phyloP scores from a whole-genome alignment of 305 asterid genomes.

The Galium porrigens region DNA sequence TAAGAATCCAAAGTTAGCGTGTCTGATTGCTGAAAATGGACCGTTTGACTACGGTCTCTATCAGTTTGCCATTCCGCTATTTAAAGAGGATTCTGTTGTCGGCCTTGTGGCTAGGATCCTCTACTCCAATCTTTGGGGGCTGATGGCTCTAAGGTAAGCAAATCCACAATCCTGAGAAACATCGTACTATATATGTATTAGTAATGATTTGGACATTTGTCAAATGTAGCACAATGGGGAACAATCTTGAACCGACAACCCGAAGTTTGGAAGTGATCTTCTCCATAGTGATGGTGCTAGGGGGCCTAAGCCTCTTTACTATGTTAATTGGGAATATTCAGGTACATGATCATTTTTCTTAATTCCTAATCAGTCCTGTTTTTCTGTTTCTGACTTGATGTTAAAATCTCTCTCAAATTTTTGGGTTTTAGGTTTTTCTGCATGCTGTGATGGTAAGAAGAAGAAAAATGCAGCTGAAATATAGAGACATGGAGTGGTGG shows the following conservation, averaged over 20 bases:
- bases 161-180: neutral
- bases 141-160: slow-evolving; percentile 25
- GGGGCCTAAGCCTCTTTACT: slow-evolving; percentile 19
- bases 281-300: slow-evolving; percentile 17
- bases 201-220: neutral
- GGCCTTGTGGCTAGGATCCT: slow-evolving; percentile 11
- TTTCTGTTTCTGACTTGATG: neutral
- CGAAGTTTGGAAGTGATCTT: slow-evolving; percentile 19
- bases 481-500: slow-evolving; percentile 25
- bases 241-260: slow-evolving; percentile 17
- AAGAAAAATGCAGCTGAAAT: slow-evolving; percentile 21
- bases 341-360: slow-evolving; percentile 7
- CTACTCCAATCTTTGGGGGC: slow-evolving; percentile 22
- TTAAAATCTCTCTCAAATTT: neutral
- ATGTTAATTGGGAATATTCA: slow-evolving; percentile 23
- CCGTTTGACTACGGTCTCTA: slow-evolving; percentile 17
- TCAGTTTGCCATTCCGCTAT: slow-evolving; percentile 17
- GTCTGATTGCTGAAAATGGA: slow-evolving; percentile 11
- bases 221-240: slow-evolving; percentile 17
- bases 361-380: neutral
- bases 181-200: neutral
- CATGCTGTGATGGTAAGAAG: slow-evolving; percentile 22
- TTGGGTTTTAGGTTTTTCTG: slow-evolving; percentile 15
- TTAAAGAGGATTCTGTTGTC: slow-evolving; percentile 5
- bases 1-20: neutral